Base-by-base conservation (phyloP, 176 grass and related monocot genomes). In the Panicum miliaceum region DNA sequence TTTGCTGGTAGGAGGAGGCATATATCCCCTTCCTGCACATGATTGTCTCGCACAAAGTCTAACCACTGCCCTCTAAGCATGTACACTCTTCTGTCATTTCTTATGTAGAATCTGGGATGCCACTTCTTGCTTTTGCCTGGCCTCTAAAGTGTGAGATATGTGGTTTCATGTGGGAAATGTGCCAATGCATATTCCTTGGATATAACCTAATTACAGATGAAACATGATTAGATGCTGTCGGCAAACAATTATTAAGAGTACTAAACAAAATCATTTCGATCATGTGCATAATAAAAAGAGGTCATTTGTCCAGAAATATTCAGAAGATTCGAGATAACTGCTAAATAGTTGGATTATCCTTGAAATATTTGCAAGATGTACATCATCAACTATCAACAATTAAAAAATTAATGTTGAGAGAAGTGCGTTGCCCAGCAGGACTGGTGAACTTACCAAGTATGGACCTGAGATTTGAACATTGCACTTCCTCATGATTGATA, bases 11-110 rank as follows among this genome's bases (percentile, higher is more conserved):
- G 32, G 42, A 92, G 64, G 26, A 82, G 32, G 73, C 92, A 91
- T 22, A 84, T 64, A 45, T 94, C 86, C 10, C 84, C 92, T 14
- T 82, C 86, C 34, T 66, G 66, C 62, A 94, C 32, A 59, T 46
- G 79, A 38, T 94, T 91, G 20, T 91, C 86, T 13, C 3, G 19
- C n/a, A 91, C 59, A 25, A 91, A 94, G 26, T 67, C 20, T 26
- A 66, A 16, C 92, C 92, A 94, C 7, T 79, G 61, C 51, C 89
- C 84, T 1, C 12, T 73, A 84, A 88, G 75, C 41, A 91, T 58
- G 27, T 68, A 29, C 10, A 9, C 1, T 16, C 14, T 15, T 58
- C 1, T 40, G 57, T 91, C 50, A 52, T 61, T 36, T 68, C 23
- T 74, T 47, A 54, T 86, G 15, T 89, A 84, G 61, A 78, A 89